Conservation (phyloP, 2,329 filamentous ascomycete species). For the Cladophialophora exuberans region DNA sequence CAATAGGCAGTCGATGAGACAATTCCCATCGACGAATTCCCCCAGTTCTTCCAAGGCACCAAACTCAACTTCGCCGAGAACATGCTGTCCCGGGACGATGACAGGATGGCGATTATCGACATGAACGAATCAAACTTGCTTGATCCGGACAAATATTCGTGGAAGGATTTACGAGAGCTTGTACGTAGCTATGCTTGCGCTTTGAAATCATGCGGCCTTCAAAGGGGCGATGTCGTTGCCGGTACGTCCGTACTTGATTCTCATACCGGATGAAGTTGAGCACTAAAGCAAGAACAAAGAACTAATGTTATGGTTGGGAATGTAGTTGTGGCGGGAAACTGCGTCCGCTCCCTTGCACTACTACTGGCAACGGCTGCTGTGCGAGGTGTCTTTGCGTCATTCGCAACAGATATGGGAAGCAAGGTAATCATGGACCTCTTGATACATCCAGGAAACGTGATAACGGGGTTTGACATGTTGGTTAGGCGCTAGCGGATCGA, state of each 20-base stretch:
- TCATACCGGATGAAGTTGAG: background rate
- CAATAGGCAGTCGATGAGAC: conserved; percentile 42
- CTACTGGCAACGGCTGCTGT: conserved; percentile 8
- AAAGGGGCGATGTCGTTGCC: conserved; percentile 41
- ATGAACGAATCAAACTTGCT: conserved; percentile 37
- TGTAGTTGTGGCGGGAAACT: conserved; percentile 9
- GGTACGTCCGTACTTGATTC: background rate
- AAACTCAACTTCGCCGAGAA: conserved; percentile 42
- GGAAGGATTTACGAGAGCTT: conserved; percentile 42
- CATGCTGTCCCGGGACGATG: background rate
- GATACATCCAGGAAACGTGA: background rate
- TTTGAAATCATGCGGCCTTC: conserved; percentile 40
- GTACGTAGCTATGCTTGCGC: conserved; percentile 43
- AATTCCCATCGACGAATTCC: conserved; percentile 41
- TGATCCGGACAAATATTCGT: conserved; percentile 40
- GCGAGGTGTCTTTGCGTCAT: conserved; percentile 10
- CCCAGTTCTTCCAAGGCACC: conserved; percentile 42
- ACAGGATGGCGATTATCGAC: background rate
- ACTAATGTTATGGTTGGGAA: background rate
- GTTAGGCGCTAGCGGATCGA: conserved; percentile 5
- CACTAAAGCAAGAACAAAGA: background rate
- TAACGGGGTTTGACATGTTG: background rate
- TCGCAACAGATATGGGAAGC: conserved; percentile 17
- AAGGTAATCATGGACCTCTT: background rate
- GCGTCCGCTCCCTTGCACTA: background rate